phyloP scores from a whole-genome alignment of 768 basidiomycete species.

The Mycena venus region DNA sequence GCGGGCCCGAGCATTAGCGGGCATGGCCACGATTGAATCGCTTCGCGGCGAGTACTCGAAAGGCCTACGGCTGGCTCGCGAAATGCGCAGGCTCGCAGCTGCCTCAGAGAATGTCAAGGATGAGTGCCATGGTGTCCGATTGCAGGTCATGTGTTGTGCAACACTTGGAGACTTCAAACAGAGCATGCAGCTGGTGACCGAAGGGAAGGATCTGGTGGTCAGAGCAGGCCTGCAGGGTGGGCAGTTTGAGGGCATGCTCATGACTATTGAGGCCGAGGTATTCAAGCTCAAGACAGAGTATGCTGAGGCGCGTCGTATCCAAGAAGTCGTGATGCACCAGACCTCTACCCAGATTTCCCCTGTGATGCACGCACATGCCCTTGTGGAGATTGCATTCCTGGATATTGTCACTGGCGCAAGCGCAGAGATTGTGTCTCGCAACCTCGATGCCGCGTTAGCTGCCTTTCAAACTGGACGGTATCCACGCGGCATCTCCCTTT shows the following conservation, averaged over 20 bases:
- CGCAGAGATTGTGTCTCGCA: background rate
- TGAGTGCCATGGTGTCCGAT: background rate
- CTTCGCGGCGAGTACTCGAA: background rate
- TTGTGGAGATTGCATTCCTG: background rate
- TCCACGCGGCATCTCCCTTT: background rate
- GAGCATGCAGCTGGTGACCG: background rate
- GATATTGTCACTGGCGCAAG: conserved; percentile 1
- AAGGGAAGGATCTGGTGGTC: background rate
- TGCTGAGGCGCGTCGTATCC: background rate
- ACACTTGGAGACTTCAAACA: background rate
- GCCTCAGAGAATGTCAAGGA: background rate
- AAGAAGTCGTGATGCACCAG: background rate
- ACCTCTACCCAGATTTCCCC: background rate
- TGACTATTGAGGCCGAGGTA: background rate
- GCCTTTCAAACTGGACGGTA: background rate
- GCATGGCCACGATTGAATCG: background rate
- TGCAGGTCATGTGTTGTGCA: background rate
- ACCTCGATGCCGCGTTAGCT: background rate
- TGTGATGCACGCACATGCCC: background rate
- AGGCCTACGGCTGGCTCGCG: background rate
- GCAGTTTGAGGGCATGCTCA: background rate
- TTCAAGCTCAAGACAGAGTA: conserved; percentile 2
- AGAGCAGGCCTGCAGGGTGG: background rate
- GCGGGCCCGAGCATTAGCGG: background rate
- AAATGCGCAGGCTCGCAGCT: background rate